These are phyloP conservation scores for Xanthoparmelia taractica DNA, from an alignment of 495 filamentous ascomycete species.

Conservation along the genomic window DNA sequence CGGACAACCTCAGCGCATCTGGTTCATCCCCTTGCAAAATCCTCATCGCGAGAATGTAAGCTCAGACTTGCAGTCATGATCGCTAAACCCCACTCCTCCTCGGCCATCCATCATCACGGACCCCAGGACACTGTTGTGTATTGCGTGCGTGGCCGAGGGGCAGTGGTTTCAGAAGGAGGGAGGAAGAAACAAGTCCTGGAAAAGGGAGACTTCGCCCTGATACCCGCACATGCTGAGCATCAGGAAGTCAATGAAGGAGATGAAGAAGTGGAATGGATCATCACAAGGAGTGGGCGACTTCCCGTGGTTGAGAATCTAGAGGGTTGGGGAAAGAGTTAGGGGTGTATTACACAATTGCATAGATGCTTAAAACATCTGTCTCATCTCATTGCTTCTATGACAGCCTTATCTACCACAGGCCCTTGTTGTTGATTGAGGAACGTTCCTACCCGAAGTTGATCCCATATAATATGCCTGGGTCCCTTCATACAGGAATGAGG, in stretches of 20 bases:
- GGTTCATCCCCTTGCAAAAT: constrained; percentile 2
- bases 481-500: neutral
- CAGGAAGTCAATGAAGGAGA: constrained; percentile 58
- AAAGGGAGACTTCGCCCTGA: constrained; percentile 56
- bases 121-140: constrained; percentile 51
- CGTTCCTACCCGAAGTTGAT: neutral
- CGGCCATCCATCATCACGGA: constrained; percentile 48
- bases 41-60: neutral
- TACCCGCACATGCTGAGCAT: constrained; percentile 58
- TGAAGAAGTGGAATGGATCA: constrained; percentile 51
- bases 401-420: neutral
- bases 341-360: neutral
- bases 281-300: constrained; percentile 49
- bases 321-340: constrained; percentile 41
- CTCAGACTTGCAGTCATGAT: constrained; percentile 39
- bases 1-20: constrained; percentile 46
- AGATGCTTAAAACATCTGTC: neutral
- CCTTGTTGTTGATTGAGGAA: neutral
- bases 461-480: neutral
- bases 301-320: constrained; percentile 52
- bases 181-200: constrained; percentile 44
- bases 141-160: constrained; percentile 41
- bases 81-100: constrained; percentile 44
- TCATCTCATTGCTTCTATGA: neutral
- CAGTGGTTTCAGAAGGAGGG: constrained; percentile 41